These are phyloP conservation scores for Penicillium sp. DNA, from an alignment of 2,329 filamentous ascomycete species.

Conservation along the genomic window DNA sequence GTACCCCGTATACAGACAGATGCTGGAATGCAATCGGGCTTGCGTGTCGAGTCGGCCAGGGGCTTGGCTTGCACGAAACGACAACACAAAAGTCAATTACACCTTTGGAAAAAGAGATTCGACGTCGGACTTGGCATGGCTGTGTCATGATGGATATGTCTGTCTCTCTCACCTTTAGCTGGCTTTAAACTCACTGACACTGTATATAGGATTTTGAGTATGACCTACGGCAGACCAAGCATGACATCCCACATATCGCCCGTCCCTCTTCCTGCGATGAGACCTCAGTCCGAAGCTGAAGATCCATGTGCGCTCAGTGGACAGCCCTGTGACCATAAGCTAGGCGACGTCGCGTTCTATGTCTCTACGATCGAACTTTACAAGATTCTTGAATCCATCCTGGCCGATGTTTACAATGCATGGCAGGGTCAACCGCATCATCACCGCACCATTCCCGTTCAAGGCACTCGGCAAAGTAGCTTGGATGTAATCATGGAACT, in stretches of 20 bases:
- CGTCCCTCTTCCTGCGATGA: conserved; percentile 22
- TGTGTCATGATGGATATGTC: conserved; percentile 43
- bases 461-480: conserved; percentile 14
- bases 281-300: conserved; percentile 5
- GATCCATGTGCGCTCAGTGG: conserved; percentile 19
- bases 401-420: conserved; percentile 36
- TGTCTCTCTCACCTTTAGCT: conserved; percentile 3
- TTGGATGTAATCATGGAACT: conserved; percentile 31
- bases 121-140: conserved; percentile 41
- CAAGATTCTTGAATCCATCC: conserved; percentile 33
- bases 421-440: conserved; percentile 24
- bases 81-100: conserved; percentile 12
- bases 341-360: conserved; percentile 29
- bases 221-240: conserved; percentile 39
- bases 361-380: conserved; percentile 28
- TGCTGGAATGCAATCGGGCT: conserved; percentile 48
- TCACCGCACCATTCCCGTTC: conserved; percentile 4
- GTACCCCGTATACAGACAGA: conserved; percentile 41
- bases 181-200: background rate
- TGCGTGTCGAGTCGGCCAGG: conserved; percentile 44
- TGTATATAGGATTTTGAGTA: conserved; percentile 34
- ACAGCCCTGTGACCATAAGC: conserved; percentile 11
- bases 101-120: conserved; percentile 39
- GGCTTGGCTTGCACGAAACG: conserved; percentile 42
- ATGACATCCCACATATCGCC: conserved; percentile 33